Evolutionary conservation across 2,329 filamentous ascomycete genomes (phyloP).

Genomic region (Verticillium tricorpus): DNA sequence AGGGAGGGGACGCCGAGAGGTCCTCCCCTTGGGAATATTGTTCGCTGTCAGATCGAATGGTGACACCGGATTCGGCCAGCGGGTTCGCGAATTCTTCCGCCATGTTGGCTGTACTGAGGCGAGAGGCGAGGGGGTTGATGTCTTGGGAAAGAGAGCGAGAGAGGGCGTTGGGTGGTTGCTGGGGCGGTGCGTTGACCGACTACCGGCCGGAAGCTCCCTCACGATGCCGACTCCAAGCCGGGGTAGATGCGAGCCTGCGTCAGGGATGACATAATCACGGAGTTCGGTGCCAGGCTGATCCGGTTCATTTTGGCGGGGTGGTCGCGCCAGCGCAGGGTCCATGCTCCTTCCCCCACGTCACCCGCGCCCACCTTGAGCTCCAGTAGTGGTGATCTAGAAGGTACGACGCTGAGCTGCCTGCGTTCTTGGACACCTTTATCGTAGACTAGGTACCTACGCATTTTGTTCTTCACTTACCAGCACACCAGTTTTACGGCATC

Average conservation of each 20-base stretch:
- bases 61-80: slow-evolving; percentile 69
- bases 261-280: slow-evolving; percentile 3
- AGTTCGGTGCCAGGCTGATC: background rate
- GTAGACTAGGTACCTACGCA: background rate
- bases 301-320: background rate
- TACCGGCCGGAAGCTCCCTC: background rate
- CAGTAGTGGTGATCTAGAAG: background rate
- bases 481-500: background rate
- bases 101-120: background rate
- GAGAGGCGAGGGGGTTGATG: slow-evolving; percentile 40
- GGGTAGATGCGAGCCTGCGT: background rate
- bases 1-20: slow-evolving; percentile 54
- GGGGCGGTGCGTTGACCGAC: slow-evolving; percentile 1
- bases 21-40: slow-evolving; percentile 69
- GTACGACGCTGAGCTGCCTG: background rate
- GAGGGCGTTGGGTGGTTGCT: background rate
- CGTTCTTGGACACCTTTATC: background rate
- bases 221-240: background rate
- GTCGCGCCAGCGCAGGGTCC: background rate
- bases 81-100: slow-evolving; percentile 38
- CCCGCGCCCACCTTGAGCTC: background rate
- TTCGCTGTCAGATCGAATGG: slow-evolving; percentile 78
- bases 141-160: background rate
- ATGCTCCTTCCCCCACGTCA: slow-evolving; percentile 2
- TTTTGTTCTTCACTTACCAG: background rate